These are phyloP conservation scores for Colletotrichum incanum DNA, from an alignment of 2,329 filamentous ascomycete genomes.

Conservation along the genomic window DNA sequence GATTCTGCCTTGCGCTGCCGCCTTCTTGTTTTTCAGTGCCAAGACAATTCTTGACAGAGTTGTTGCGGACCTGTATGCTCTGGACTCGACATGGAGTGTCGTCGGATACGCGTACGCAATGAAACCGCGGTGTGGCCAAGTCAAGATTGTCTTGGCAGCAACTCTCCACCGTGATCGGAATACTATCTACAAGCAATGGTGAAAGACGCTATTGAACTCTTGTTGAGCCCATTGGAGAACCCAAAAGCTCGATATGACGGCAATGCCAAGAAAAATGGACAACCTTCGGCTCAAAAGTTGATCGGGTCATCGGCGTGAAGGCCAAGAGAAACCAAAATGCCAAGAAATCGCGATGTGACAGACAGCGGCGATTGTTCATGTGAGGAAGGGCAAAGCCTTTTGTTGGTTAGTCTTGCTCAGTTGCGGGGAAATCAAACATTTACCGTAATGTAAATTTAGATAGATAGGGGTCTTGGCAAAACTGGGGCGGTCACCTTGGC, in stretches of 20 bases:
- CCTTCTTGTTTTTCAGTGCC: not conserved
- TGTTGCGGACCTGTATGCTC: not conserved
- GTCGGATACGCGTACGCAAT: not conserved
- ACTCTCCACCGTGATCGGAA: slow-evolving; percentile 21
- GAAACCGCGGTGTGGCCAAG: slow-evolving; percentile 6
- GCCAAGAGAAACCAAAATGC: slow-evolving; percentile 8
- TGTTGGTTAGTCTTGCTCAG: slow-evolving; percentile 14
- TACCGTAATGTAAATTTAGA: slow-evolving; percentile 22
- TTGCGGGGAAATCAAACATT: slow-evolving; percentile 34
- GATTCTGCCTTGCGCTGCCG: not conserved
- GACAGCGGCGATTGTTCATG: slow-evolving; percentile 10
- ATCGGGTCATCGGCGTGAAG: slow-evolving; percentile 12
- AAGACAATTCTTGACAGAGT: not conserved
- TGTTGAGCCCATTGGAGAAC: not conserved
- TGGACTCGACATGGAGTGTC: not conserved
- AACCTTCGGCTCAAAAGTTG: not conserved
- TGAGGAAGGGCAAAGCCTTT: slow-evolving; percentile 5
- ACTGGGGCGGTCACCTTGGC: not conserved
- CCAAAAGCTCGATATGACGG: not conserved
- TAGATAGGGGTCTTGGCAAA: slow-evolving; percentile 29
- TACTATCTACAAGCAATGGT: not conserved
- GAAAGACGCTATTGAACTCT: not conserved
- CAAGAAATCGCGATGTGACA: slow-evolving; percentile 32
- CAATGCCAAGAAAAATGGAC: slow-evolving; percentile 18
- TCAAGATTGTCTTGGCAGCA: slow-evolving; percentile 31